Base-by-base conservation (phyloP, 108 stramenopile species). In the Discostella stelligeroides region DNA sequence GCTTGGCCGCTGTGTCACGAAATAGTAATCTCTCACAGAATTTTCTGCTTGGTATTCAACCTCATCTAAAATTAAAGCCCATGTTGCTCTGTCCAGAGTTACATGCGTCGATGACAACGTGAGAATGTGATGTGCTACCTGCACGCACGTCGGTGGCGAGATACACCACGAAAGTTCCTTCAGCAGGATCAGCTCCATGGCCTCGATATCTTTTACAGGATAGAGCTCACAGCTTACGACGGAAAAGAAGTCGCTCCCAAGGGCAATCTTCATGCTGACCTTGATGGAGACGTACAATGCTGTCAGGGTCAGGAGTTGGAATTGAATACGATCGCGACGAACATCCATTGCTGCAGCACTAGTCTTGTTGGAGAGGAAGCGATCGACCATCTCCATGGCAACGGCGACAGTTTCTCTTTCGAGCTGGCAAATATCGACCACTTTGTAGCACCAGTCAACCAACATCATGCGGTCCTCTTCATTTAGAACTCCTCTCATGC, bases 231-330 rank as follows among this genome's bases (percentile, higher is more conserved):
- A 83, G 47, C 80, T 76, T n/a, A 87, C 50, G 15, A 59, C 68
- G 3, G 83, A 84, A 28, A 91, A 63, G 12, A 83, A 30, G 4
- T 75, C 55, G 6, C 78, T 72, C 13, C 76, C 66, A 23, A 92
- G 59, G 15, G 81, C 86, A 30, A 76, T 49, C 4, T 55, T 73
- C 67, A 82, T 83, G 51, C 86, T 72, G 21, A 84, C 70, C 63
- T 89, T 89, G 40, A 85, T 64, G 21, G 88, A 67, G n/a, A 75
- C 64, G 69, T 86, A 89, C 8, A 89, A 55, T n/a, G 71, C 66
- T 14, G 84, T 45, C 59, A 89, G 49, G 60, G 79, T 57, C 28
- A 82, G 84, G 7, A 89, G 62, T 53, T 89, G 88, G 60, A 72
- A 89, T 30, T 47, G 21, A 43, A 69, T 59, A 14, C 79, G 74